Percentiles rank a stretch among this genome's conserved stretches.
These are phyloP conservation scores for Boletus rubropictus DNA, from an alignment of 768 basidiomycete genomes.

Conservation along the genomic window DNA sequence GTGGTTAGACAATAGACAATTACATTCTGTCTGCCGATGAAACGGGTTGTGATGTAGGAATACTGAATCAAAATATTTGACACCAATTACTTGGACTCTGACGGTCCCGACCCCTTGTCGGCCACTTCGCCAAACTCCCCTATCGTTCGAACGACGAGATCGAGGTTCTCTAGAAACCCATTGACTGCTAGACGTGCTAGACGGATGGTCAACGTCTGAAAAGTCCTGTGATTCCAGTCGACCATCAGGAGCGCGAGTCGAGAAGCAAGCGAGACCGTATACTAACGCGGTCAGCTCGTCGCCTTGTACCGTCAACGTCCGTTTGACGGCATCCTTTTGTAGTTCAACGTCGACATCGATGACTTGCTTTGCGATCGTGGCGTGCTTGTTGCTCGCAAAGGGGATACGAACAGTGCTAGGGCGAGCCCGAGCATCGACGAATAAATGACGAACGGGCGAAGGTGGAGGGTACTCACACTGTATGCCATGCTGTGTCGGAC, in stretches of 20 bases:
- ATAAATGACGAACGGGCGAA: too few species aligned
- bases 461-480: conserved; percentile 37
- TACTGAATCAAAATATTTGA: conserved; percentile 10
- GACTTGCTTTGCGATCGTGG: conserved; percentile 71
- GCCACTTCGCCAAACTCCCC: conserved; percentile 74
- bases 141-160: conserved; percentile 78
- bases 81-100: conserved; percentile 4
- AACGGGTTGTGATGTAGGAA: conserved; percentile 12
- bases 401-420: conserved; percentile 69
- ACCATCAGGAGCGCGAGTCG: conserved; percentile 1
- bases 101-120: conserved; percentile 17
- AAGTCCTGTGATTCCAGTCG: conserved; percentile 42
- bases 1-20: conserved; percentile 18
- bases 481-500: conserved; percentile 43
- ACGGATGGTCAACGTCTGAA: conserved; percentile 74
- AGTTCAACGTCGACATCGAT: conserved; percentile 86
- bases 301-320: conserved; percentile 61
- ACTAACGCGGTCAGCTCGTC: conserved; percentile 73
- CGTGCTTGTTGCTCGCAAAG: conserved; percentile 69
- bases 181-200: conserved; percentile 82
- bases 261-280: background rate
- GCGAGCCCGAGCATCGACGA: background rate
- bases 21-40: conserved; percentile 14
- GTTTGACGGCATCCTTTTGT: conserved; percentile 73
- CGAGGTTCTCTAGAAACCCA: conserved; percentile 84